Percentiles rank a stretch among this genome's conserved stretches.
Evolutionary conservation across 2,329 filamentous ascomycete genomes (phyloP).

Genomic region (Microcyclosporella mali): DNA sequence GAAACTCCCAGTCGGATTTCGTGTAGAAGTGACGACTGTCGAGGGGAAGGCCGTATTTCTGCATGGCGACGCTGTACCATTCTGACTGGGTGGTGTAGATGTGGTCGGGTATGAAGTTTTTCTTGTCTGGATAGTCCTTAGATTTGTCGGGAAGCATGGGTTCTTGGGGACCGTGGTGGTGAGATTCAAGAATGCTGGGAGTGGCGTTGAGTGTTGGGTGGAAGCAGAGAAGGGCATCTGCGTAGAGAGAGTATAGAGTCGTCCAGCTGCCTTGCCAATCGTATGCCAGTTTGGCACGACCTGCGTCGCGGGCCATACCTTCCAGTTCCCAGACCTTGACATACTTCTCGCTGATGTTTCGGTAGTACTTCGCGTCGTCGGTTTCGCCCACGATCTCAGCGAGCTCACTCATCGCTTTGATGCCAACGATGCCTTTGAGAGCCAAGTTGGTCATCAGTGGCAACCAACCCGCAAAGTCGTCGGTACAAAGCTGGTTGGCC

Average conservation of each 20-base stretch:
- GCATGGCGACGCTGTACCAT: constrained; percentile 73
- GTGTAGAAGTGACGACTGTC: constrained; percentile 78
- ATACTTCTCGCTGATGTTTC: constrained; percentile 58
- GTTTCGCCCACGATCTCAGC: constrained; percentile 55
- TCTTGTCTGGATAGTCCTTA: constrained; percentile 12
- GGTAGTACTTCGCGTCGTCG: constrained; percentile 53
- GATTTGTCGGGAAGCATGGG: constrained; percentile 10
- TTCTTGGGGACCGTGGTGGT: constrained; percentile 10
- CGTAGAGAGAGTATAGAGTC: constrained; percentile 78
- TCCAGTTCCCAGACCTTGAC: constrained; percentile 65
- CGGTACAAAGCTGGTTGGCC: constrained; percentile 70
- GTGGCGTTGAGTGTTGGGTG: constrained; percentile 43
- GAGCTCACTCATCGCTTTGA: constrained; percentile 70
- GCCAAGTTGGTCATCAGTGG: constrained; percentile 76
- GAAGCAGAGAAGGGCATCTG: constrained; percentile 75
- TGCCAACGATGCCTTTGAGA: constrained; percentile 76
- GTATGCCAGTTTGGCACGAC: constrained; percentile 74
- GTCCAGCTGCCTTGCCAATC: constrained; percentile 76
- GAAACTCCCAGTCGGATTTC: constrained; percentile 82
- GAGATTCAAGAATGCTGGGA: constrained; percentile 5
- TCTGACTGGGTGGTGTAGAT: constrained; percentile 74
- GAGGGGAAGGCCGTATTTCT: constrained; percentile 75
- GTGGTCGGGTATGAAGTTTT: constrained; percentile 60
- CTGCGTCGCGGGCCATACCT: constrained; percentile 61
- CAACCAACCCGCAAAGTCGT: constrained; percentile 75